phyloP scores from a whole-genome alignment of 768 basidiomycete species.

The Boletellus ananas region DNA sequence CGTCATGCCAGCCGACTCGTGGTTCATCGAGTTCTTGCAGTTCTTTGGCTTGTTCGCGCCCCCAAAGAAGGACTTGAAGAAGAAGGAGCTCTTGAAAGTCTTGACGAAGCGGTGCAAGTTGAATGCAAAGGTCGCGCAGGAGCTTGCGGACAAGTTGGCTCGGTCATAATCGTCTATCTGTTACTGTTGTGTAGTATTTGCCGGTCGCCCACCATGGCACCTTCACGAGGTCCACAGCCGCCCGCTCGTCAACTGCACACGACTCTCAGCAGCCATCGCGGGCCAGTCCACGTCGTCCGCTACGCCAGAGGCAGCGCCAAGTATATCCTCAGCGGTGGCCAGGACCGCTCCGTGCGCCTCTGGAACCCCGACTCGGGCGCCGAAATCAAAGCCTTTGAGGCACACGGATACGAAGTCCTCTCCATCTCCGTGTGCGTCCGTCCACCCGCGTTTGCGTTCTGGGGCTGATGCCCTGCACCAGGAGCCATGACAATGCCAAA shows the following conservation, averaged over 20 bases:
- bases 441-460: background rate
- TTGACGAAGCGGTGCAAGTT: slow-evolving; percentile 26
- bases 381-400: slow-evolving; percentile 88
- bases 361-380: slow-evolving; percentile 87
- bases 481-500: slow-evolving; percentile 89
- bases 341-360: slow-evolving; percentile 83
- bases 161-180: background rate
- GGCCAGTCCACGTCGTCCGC: slow-evolving; percentile 84
- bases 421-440: slow-evolving; percentile 77
- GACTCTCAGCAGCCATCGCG: slow-evolving; percentile 67
- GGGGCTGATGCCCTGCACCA: slow-evolving; percentile 26
- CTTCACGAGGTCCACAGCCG: slow-evolving; percentile 49
- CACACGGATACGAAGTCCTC: slow-evolving; percentile 95
- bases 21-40: slow-evolving; percentile 22
- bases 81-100: slow-evolving; percentile 13
- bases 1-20: slow-evolving; percentile 21
- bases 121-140: slow-evolving; percentile 13
- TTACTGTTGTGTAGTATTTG: too few relatives aligned
- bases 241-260: slow-evolving; percentile 60
- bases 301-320: slow-evolving; percentile 87
- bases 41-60: slow-evolving; percentile 16
- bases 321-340: slow-evolving; percentile 90
- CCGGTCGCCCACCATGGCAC: slow-evolving; percentile 37
- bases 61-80: slow-evolving; percentile 13
- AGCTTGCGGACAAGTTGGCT: slow-evolving; percentile 12